These are phyloP conservation scores for Xerocomellus amylosporus DNA, from an alignment of 768 basidiomycete species.

Conservation along the genomic window DNA sequence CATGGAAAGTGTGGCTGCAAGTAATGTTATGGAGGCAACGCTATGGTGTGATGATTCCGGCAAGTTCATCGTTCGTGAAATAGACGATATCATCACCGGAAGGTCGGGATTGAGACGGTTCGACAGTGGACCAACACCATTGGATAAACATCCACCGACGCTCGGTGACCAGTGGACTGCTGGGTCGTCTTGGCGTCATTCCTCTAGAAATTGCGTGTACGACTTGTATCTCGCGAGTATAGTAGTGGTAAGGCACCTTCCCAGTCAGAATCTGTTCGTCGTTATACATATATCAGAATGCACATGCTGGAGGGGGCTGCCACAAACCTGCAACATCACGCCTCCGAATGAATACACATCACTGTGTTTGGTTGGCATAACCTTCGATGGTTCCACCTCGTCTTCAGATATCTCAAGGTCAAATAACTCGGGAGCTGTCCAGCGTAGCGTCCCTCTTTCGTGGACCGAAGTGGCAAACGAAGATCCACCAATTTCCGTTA, in stretches of 20 bases:
- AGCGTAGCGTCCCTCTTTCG: slow-evolving; percentile 30
- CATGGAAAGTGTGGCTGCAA: background rate
- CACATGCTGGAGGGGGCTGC: background rate
- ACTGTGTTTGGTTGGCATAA: slow-evolving; percentile 8
- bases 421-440: slow-evolving; percentile 32
- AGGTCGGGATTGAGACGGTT: slow-evolving; percentile 29
- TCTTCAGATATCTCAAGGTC: slow-evolving; percentile 13
- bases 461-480: slow-evolving; percentile 37
- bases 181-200: slow-evolving; percentile 11
- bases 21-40: background rate
- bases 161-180: slow-evolving; percentile 2
- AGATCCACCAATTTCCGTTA: slow-evolving; percentile 36
- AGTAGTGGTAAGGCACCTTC: slow-evolving; percentile 16
- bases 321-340: slow-evolving; percentile 27
- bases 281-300: background rate
- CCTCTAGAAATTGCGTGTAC: slow-evolving; percentile 11
- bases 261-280: slow-evolving; percentile 8
- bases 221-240: slow-evolving; percentile 8
- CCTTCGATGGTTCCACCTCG: slow-evolving; percentile 9
- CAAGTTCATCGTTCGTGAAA: slow-evolving; percentile 7
- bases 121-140: slow-evolving; percentile 21
- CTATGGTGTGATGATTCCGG: background rate
- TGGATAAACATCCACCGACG: slow-evolving; percentile 11
- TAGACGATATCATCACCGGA: slow-evolving; percentile 26
- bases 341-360: slow-evolving; percentile 29